These are phyloP conservation scores for Cryptosporidium sp. DNA, from an alignment of 169 alveolate species.

Conservation along the genomic window DNA sequence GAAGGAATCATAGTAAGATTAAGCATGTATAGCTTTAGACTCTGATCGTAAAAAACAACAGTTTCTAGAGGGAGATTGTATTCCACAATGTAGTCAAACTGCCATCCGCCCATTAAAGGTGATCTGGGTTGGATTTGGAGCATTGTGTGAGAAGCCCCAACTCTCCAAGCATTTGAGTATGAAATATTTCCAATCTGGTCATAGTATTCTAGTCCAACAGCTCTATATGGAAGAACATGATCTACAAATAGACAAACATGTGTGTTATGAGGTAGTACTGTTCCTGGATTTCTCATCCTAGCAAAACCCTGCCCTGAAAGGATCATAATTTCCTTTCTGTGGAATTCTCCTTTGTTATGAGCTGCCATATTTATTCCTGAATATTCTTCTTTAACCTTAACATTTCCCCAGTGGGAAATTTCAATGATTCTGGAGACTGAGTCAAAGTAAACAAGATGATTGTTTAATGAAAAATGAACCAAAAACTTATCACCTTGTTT, in stretches of 20 bases:
- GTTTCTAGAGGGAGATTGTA: conserved; percentile 85
- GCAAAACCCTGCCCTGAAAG: conserved; percentile 75
- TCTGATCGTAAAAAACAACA: conserved; percentile 34
- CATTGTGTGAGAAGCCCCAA: conserved; percentile 68
- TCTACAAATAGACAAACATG: conserved; percentile 81
- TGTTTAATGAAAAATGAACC: conserved; percentile 58
- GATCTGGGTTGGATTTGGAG: conserved; percentile 86
- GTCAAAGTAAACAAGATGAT: conserved; percentile 77
- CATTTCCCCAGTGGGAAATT: conserved; percentile 92
- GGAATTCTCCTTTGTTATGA: conserved; percentile 88
- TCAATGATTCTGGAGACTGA: conserved; percentile 78
- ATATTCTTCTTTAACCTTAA: conserved; percentile 86
- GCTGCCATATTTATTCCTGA: conserved; percentile 86
- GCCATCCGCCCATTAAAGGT: conserved; percentile 92
- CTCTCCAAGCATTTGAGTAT: conserved; percentile 87
- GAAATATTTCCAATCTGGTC: conserved; percentile 92
- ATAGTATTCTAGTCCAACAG: conserved; percentile 89
- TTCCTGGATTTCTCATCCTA: conserved; percentile 77
- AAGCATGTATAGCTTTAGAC: conserved; percentile 38
- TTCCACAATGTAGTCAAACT: conserved; percentile 86
- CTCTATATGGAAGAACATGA: conserved; percentile 84
- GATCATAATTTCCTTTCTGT: conserved; percentile 85
- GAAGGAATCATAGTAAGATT: conserved; percentile 61
- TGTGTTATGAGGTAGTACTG: conserved; percentile 78
- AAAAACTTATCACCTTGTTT: neutral